Base-by-base conservation (phyloP, 306 rosid species). In the Mucuna pruriens region DNA sequence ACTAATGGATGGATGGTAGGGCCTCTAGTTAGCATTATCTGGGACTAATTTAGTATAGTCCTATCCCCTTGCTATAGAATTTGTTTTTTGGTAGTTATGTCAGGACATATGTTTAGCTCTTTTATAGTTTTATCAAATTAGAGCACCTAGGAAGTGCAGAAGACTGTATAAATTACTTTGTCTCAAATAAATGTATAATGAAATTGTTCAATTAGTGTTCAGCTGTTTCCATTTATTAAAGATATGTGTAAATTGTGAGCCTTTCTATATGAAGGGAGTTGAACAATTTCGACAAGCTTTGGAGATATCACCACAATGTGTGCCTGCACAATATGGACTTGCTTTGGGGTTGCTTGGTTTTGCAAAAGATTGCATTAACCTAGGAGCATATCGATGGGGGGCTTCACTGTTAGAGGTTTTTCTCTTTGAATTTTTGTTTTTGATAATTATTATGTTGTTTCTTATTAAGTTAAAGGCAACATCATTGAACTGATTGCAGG, bases 361-460 rank as follows among this genome's bases (percentile, higher is more conserved):
- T 74, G 97, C 97, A 38, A 93, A 91, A 86, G 91, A 93, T 46
- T 89, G 90, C 73, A 85, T 93, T 70, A 84, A 80, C 73, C 44
- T 75, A 69, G 99, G 99, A 77, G 99, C 97, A 20, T 92, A 90
- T 84, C 85, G 44, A 79, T 95, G 99, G 99, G 97, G 89, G 40
- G 91, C 95, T 87, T 85, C 93, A 22, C 61, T 92, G 58, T 86
- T 93, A 78, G 87, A 91, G 95, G 98, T 94, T 86, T 74, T 77
- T 86, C 40, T 80, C 34, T 85, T 79, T 9, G 11, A 16, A 44
- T 20, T 63, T 15, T 65, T 79, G 15, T 38, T 76, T 75, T 29
- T 79, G 19, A 51, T 45, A 60, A 8, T 13, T 62, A 34, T 66
- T 51, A 23, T 38, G 16, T 6, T 71, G 69, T 60, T 63, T 46